These are phyloP conservation scores for Hevea brasiliensis DNA, from an alignment of 345 rosid species.

Conservation along the genomic window DNA sequence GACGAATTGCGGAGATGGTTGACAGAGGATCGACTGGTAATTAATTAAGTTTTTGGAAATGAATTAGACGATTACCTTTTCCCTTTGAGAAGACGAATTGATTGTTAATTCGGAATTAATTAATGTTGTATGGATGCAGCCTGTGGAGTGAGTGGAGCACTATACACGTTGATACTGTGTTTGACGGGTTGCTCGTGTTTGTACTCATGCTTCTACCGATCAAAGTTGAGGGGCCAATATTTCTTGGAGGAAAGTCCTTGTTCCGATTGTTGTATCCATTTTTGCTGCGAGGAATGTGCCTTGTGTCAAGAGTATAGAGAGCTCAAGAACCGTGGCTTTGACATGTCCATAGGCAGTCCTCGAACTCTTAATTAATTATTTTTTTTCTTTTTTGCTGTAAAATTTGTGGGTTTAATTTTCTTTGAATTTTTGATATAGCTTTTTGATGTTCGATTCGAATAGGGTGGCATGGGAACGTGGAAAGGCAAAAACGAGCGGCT, in stretches of 20 bases:
- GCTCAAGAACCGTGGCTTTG: conserved; percentile 56
- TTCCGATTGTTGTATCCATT: conserved; percentile 52
- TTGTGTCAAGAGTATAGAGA: conserved; percentile 65
- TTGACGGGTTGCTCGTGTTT: conserved; percentile 50
- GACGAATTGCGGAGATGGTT: conserved; percentile 65
- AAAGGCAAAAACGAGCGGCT: conserved; percentile 41
- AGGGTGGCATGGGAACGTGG: conserved; percentile 84
- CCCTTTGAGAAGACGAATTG: background rate
- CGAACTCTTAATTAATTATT: background rate
- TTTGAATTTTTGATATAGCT: background rate
- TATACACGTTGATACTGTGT: conserved; percentile 37
- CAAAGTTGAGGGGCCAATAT: conserved; percentile 64
- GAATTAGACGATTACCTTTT: too few relatives aligned
- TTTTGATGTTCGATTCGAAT: background rate
- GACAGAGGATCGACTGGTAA: conserved; percentile 51
- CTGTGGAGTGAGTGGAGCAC: conserved; percentile 50
- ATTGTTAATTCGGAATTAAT: too few relatives aligned
- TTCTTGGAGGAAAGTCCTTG: conserved; percentile 49
- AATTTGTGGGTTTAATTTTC: background rate
- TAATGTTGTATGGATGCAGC: conserved; percentile 48
- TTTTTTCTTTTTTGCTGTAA: background rate
- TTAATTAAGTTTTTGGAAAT: background rate
- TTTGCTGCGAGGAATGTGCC: conserved; percentile 58
- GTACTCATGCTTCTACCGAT: conserved; percentile 59
- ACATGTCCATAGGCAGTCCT: conserved; percentile 42